These are phyloP conservation scores for Syzygium syzygioides DNA, from an alignment of 441 rosid species.

Conservation along the genomic window DNA sequence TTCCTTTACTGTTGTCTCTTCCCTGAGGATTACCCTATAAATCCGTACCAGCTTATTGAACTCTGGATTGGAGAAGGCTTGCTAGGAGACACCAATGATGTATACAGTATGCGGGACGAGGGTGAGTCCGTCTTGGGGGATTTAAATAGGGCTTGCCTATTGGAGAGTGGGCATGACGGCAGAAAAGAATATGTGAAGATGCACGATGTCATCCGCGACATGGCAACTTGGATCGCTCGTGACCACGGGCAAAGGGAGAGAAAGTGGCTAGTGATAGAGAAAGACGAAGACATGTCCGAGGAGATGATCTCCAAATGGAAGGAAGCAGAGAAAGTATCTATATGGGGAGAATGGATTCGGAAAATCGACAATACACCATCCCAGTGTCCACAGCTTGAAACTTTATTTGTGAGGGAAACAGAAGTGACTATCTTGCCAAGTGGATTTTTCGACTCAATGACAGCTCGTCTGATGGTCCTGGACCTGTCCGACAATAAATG, in stretches of 20 bases:
- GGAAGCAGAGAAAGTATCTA: neutral
- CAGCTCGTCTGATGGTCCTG: accelerated
- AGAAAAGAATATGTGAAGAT: too few relatives aligned
- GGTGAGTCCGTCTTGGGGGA: accelerated
- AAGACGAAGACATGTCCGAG: too few relatives aligned
- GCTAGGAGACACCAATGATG: too few relatives aligned
- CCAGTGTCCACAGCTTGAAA: neutral
- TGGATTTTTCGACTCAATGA: neutral
- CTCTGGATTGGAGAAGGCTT: too few relatives aligned
- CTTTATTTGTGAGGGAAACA: neutral
- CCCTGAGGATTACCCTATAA: too few relatives aligned
- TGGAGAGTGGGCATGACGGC: neutral
- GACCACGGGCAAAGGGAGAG: too few relatives aligned
- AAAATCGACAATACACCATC: accelerated
- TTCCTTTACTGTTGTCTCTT: too few relatives aligned
- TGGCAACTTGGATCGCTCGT: too few relatives aligned
- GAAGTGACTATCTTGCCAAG: neutral
- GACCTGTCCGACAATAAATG: accelerated
- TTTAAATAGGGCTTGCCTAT: neutral
- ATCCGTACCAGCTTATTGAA: too few relatives aligned
- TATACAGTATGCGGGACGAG: accelerated
- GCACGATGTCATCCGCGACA: too few relatives aligned
- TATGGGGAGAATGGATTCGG: neutral
- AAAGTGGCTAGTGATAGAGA: too few relatives aligned
- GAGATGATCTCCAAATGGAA: neutral